Percentiles rank a stretch among this genome's conserved stretches.
These are phyloP conservation scores for Plasmopara viticola DNA, from an alignment of 352 stramenopile genomes.

Conservation along the genomic window DNA sequence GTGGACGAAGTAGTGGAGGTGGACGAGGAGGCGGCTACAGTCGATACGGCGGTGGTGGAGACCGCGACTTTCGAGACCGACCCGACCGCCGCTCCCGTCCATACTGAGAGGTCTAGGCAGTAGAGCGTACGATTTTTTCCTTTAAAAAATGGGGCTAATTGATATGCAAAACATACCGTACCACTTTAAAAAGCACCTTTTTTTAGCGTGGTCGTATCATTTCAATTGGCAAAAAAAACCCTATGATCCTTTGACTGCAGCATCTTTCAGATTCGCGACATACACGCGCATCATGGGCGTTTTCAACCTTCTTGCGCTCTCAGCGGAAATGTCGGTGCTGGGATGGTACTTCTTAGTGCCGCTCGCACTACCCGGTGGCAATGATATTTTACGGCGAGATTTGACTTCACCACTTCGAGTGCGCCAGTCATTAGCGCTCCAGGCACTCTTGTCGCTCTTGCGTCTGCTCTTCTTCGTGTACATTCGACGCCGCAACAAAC, in stretches of 20 bases:
- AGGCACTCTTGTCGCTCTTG: slow-evolving; percentile 42
- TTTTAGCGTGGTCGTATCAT: too few species aligned
- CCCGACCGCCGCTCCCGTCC: slow-evolving; percentile 51
- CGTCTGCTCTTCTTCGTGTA: slow-evolving; percentile 60
- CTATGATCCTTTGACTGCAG: too few species aligned
- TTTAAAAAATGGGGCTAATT: background rate
- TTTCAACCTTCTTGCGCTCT: slow-evolving; percentile 57
- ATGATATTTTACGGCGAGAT: slow-evolving; percentile 32
- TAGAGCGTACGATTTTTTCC: background rate
- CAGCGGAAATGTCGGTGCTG: slow-evolving; percentile 47
- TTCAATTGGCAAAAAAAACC: too few species aligned
- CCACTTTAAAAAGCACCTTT: too few species aligned
- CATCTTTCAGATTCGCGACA: slow-evolving; percentile 3
- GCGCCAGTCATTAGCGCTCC: slow-evolving; percentile 58
- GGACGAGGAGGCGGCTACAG: slow-evolving; percentile 24
- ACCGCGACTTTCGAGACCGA: slow-evolving; percentile 43
- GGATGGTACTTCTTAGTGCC: slow-evolving; percentile 50
- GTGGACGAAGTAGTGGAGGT: background rate
- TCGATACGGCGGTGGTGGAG: slow-evolving; percentile 26
- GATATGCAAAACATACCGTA: too few species aligned
- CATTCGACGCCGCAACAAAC: slow-evolving; percentile 65
- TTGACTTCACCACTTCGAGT: slow-evolving; percentile 36
- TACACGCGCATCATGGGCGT: slow-evolving; percentile 41
- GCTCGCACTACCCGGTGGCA: slow-evolving; percentile 22
- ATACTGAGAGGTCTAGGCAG: slow-evolving; percentile 28